Conservation (phyloP, 371 early-diverging fungal species). For the Rhizopus sp. region DNA sequence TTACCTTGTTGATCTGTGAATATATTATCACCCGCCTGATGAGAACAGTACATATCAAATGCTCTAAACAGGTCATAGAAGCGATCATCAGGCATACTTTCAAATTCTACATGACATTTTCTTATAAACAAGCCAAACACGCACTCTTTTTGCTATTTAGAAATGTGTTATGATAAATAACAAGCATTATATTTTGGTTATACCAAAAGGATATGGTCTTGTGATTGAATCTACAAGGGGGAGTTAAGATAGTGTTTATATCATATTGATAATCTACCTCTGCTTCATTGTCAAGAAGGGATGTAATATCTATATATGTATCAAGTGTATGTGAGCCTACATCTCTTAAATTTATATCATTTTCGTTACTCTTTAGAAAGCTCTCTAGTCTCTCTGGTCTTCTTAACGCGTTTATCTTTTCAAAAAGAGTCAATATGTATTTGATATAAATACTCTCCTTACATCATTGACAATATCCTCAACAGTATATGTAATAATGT, state of each 20-base stretch:
- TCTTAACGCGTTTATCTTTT: neutral
- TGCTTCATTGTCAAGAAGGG: conserved; percentile 1
- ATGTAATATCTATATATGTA: neutral
- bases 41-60: neutral
- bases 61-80: conserved; percentile 1
- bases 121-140: conserved; percentile 45
- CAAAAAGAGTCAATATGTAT: neutral
- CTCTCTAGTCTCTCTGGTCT: neutral
- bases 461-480: conserved; percentile 4
- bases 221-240: neutral
- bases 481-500: neutral
- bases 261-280: conserved; percentile 1
- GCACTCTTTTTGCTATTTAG: conserved; percentile 36
- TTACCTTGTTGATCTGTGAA: too few relatives aligned
- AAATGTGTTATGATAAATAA: neutral
- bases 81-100: conserved; percentile 19
- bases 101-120: conserved; percentile 35
- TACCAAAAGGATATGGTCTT: conserved; percentile 5
- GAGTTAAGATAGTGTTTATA: neutral
- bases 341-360: conserved; percentile 10
- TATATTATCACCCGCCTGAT: neutral
- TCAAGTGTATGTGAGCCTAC: conserved; percentile 5
- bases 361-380: too few relatives aligned
- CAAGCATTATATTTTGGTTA: neutral
- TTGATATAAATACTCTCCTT: conserved; percentile 1